Conservation (phyloP, 345 rosid genomes). For the Corchorus olitorius region DNA sequence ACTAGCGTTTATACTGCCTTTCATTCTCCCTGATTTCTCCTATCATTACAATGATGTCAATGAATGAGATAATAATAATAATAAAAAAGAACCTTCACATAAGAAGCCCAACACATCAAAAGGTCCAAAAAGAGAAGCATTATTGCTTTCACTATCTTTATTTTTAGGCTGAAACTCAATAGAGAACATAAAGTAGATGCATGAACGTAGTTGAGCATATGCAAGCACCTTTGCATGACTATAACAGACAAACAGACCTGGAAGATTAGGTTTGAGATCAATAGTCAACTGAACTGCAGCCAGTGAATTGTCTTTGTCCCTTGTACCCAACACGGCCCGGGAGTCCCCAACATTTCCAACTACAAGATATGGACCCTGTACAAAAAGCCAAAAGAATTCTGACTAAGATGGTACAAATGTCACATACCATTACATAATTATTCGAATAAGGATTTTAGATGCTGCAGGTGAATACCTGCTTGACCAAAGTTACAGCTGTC, state of each 20-base stretch:
- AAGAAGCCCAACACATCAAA: neutral
- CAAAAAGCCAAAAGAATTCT: slow-evolving; percentile 17
- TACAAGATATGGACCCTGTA: slow-evolving; percentile 73
- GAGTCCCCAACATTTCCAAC: slow-evolving; percentile 96
- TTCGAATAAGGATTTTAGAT: slow-evolving; percentile 16
- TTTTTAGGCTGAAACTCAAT: neutral
- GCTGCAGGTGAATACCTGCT: slow-evolving; percentile 58
- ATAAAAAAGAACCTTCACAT: neutral
- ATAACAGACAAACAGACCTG: slow-evolving; percentile 51
- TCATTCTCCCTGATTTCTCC: neutral
- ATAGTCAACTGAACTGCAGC: slow-evolving; percentile 91
- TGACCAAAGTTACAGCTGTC: slow-evolving; percentile 92
- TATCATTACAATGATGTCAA: neutral
- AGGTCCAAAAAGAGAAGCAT: neutral
- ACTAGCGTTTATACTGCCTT: neutral
- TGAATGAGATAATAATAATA: neutral
- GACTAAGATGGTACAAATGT: slow-evolving; percentile 2
- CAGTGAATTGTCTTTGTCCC: slow-evolving; percentile 66
- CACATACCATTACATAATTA: slow-evolving; percentile 10
- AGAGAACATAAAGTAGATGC: neutral
- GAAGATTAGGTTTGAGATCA: slow-evolving; percentile 98
- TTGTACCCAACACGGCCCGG: slow-evolving; percentile 84
- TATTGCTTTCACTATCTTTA: neutral
- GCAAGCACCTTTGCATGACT: neutral
- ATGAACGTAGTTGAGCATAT: neutral